These are phyloP conservation scores for Clitocybe nebularis DNA, from an alignment of 1,284 basidiomycete species.

Conservation along the genomic window DNA sequence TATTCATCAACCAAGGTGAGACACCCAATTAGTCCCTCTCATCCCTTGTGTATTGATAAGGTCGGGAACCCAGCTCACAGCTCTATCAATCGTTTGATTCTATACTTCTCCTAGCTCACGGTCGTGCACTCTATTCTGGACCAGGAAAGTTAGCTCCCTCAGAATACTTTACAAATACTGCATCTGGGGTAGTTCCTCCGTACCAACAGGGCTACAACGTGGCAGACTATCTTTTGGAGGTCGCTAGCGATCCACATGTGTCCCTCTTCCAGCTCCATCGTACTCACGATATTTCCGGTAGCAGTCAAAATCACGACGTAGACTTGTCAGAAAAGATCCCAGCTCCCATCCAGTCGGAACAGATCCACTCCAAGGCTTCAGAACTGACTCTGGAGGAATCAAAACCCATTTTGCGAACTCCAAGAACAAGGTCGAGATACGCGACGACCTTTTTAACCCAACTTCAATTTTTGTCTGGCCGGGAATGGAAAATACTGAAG, in stretches of 20 bases:
- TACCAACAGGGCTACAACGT: slow-evolving; percentile 76
- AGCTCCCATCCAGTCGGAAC: too few species aligned
- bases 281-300: slow-evolving; percentile 1
- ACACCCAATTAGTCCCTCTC: slow-evolving; percentile 3
- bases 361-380: slow-evolving; percentile 1
- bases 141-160: slow-evolving; percentile 64
- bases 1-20: slow-evolving; percentile 81
- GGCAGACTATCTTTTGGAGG: slow-evolving; percentile 84
- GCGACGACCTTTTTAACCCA: slow-evolving; percentile 84
- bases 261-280: slow-evolving; percentile 35
- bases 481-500: slow-evolving; percentile 80
- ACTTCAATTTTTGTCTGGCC: slow-evolving; percentile 68
- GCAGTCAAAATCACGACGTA: background rate
- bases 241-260: slow-evolving; percentile 65
- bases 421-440: slow-evolving; percentile 31
- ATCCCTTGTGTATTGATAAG: background rate
- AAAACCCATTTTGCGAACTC: slow-evolving; percentile 2
- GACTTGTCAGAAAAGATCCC: background rate
- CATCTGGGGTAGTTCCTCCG: slow-evolving; percentile 31
- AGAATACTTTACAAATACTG: slow-evolving; percentile 53
- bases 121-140: slow-evolving; percentile 79
- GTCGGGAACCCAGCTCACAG: slow-evolving; percentile 52
- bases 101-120: slow-evolving; percentile 74
- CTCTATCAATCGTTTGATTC: slow-evolving; percentile 83
- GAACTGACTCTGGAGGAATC: background rate